phyloP scores from a whole-genome alignment of 257 asterid species.

The Salvia rosmarinus region DNA sequence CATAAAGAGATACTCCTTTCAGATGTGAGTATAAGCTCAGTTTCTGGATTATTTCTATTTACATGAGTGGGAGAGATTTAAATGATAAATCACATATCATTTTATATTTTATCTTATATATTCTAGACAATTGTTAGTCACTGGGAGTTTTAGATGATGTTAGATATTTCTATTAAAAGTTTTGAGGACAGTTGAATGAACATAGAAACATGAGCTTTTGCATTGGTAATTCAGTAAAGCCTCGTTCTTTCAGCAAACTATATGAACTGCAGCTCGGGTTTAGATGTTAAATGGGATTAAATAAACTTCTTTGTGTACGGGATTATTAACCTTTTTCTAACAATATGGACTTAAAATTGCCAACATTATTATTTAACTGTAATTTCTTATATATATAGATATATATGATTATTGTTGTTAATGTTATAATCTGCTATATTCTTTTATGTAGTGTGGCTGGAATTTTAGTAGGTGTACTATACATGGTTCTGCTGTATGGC shows the following conservation, averaged over 20 bases:
- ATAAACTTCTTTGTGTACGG: neutral
- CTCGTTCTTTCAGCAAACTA: slow-evolving; percentile 15
- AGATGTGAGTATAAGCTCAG: slow-evolving; percentile 59
- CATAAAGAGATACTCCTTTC: slow-evolving; percentile 68
- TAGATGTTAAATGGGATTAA: neutral
- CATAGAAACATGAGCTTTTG: slow-evolving; percentile 8
- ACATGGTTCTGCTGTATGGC: slow-evolving; percentile 67
- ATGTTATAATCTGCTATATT: slow-evolving; percentile 29
- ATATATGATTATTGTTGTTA: slow-evolving; percentile 8
- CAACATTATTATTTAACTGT: neutral
- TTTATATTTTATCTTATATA: neutral
- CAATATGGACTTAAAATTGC: slow-evolving; percentile 11
- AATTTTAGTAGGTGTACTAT: slow-evolving; percentile 51
- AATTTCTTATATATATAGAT: neutral
- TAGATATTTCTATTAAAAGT: neutral
- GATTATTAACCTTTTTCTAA: neutral
- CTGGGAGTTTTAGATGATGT: neutral
- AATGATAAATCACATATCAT: neutral
- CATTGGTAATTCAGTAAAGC: neutral
- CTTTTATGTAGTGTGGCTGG: slow-evolving; percentile 59
- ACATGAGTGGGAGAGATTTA: neutral
- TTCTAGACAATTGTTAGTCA: slow-evolving; percentile 12
- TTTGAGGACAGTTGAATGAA: neutral
- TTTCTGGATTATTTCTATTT: slow-evolving; percentile 21
- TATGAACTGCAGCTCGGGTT: slow-evolving; percentile 2